Evolutionary conservation across 2,329 filamentous ascomycete species (phyloP), one percentile per base, ranked within the genome.

Genomic region (Cercospora canescens): DNA sequence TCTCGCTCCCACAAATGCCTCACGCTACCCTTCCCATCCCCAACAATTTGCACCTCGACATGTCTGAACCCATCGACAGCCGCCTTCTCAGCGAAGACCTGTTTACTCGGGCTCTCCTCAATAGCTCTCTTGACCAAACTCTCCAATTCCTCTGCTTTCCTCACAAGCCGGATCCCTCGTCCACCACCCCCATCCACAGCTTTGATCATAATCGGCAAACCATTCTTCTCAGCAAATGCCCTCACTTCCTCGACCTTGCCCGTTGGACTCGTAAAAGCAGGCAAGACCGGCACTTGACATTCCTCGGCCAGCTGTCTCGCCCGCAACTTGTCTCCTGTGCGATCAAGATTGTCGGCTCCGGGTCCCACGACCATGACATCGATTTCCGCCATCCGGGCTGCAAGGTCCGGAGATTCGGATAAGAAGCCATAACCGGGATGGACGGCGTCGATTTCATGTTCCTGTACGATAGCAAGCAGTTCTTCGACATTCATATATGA

Each of bases 351-450:
- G 30, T 89, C 88, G 70, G 80, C 80, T 1, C 85, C 85, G 1
- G 86, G 86, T 0, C 86, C 86, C 9, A 88, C 79, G 1, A 88
- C 83, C 8, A 81, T 73, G 1, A 81, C 78, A 1, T 79, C 77
- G 0, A 80, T 81, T 64, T 86, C 82, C 3, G 81, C 77, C 79
- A 86, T 82, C 12, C 80, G 76, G 41, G 55, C 41, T 71, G 84
- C 79, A 59, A 88, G 86, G 0, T 82, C 81, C 2, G 82, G 78
- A 24, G 80, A 85, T 71, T 88, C 86, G 12, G 83, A 86, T 1
- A 88, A 77, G 76, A 96, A 88, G 9, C 86, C 86, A 76, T 88
- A 88, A 4, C 86, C 86, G 0, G 86, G 86, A 73, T 88, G 86
- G 0, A 88, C 78, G 2, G 85, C 80, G 70, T 88, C 84, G 52